Conservation (phyloP, 1,284 basidiomycete species). For the Pyrrhoderma lamaoense region DNA sequence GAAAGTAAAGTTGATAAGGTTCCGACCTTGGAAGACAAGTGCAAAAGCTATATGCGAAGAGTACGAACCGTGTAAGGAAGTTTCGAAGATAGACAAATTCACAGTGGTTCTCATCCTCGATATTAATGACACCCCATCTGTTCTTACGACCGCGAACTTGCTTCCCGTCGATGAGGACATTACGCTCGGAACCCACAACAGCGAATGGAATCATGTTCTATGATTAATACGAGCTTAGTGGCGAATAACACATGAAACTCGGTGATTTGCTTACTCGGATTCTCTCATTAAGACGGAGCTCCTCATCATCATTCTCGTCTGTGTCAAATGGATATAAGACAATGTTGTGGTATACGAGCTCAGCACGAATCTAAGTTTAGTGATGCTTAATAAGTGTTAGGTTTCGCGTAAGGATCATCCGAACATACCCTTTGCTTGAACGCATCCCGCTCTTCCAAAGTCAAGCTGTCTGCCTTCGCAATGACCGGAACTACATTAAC, state of each 20-base stretch:
- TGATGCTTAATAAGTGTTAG: neutral
- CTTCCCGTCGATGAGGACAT: slow-evolving; percentile 93
- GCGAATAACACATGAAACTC: neutral
- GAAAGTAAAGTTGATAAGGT: neutral
- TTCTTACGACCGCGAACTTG: slow-evolving; percentile 94
- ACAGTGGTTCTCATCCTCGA: slow-evolving; percentile 95
- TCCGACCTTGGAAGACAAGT: neutral
- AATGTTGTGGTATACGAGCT: slow-evolving; percentile 90
- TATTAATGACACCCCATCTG: slow-evolving; percentile 97
- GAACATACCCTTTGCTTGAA: slow-evolving; percentile 83
- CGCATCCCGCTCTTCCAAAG: slow-evolving; percentile 83
- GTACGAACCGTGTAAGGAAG: slow-evolving; percentile 79
- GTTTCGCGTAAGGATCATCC: neutral
- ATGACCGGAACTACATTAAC: slow-evolving; percentile 99
- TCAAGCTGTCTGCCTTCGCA: slow-evolving; percentile 95
- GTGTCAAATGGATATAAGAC: slow-evolving; percentile 95
- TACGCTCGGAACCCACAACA: slow-evolving; percentile 91
- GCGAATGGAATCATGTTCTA: slow-evolving; percentile 95
- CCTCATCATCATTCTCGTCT: slow-evolving; percentile 92
- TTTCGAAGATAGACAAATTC: slow-evolving; percentile 97
- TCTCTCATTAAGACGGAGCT: slow-evolving; percentile 82
- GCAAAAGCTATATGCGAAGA: slow-evolving; percentile 2
- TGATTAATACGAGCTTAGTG: slow-evolving; percentile 9
- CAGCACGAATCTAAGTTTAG: slow-evolving; percentile 72
- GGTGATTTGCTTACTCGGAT: slow-evolving; percentile 60